These are phyloP conservation scores for Halenospora varia DNA, from an alignment of 495 filamentous ascomycete genomes.

Conservation along the genomic window DNA sequence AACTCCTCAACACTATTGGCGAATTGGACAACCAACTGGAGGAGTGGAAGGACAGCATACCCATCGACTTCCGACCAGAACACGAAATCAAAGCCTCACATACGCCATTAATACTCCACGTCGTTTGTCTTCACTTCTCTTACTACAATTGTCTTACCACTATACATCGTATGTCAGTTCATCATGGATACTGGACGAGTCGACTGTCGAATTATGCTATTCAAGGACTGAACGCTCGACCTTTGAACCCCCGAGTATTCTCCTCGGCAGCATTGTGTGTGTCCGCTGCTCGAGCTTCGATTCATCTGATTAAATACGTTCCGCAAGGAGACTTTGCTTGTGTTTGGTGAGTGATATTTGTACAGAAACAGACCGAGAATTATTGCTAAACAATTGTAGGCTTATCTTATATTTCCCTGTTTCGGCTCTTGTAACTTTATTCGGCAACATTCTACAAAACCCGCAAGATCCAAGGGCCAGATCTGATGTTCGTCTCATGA, in stretches of 20 bases:
- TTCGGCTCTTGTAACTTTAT: conserved; percentile 90
- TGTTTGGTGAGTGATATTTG: conserved; percentile 70
- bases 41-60: conserved; percentile 94
- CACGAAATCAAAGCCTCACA: conserved; percentile 89
- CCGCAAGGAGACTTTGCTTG: conserved; percentile 92
- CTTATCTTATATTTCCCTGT: conserved; percentile 96
- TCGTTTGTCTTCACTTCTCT: conserved; percentile 89
- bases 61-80: conserved; percentile 90
- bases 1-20: conserved; percentile 91
- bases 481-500: conserved; percentile 88
- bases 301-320: conserved; percentile 91
- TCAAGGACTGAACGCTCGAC: conserved; percentile 82
- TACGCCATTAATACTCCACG: conserved; percentile 83
- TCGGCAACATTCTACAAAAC: conserved; percentile 96
- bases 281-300: conserved; percentile 85
- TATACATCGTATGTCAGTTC: conserved; percentile 96
- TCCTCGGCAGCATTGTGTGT: conserved; percentile 91
- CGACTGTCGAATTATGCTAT: conserved; percentile 93
- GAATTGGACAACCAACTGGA: conserved; percentile 92
- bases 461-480: conserved; percentile 84
- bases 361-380: not conserved
- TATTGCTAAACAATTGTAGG: conserved; percentile 43
- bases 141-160: conserved; percentile 98
- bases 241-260: conserved; percentile 90
- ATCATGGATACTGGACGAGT: conserved; percentile 98